phyloP scores from a whole-genome alignment of 768 basidiomycete species.

The Suillus bovinus region DNA sequence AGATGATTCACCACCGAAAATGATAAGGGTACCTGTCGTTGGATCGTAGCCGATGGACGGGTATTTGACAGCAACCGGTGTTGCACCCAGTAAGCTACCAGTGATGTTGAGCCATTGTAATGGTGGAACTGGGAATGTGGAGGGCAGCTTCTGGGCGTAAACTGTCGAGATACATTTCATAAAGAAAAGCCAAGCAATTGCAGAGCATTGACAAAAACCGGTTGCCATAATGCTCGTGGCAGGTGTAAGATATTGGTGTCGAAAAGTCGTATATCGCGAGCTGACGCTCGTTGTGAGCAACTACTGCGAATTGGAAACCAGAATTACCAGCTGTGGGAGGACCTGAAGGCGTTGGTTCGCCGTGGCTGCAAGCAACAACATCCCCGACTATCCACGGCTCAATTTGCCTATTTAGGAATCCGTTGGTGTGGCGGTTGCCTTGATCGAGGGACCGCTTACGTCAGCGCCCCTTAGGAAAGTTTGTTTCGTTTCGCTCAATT shows the following conservation, averaged over 20 bases:
- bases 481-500: too few species aligned
- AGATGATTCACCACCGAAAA: conserved; percentile 77
- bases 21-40: conserved; percentile 54
- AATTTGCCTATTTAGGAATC: conserved; percentile 11
- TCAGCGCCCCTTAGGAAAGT: too few species aligned
- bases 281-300: conserved; percentile 31
- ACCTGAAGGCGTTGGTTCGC: conserved; percentile 14
- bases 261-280: conserved; percentile 19
- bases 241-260: conserved; percentile 27
- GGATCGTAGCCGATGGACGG: conserved; percentile 63
- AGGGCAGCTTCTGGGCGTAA: conserved; percentile 51
- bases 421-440: neutral
- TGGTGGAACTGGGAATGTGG: conserved; percentile 45
- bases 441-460: too few species aligned
- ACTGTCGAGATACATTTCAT: conserved; percentile 21
- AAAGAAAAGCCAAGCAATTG: conserved; percentile 18
- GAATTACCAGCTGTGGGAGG: neutral
- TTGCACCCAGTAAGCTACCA: conserved; percentile 50
- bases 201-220: conserved; percentile 7
- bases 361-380: conserved; percentile 13
- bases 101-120: conserved; percentile 71
- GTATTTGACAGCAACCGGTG: conserved; percentile 64
- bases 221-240: conserved; percentile 17
- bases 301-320: conserved; percentile 16
- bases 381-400: conserved; percentile 6